phyloP scores from a whole-genome alignment of 1,139 yeast species.

The Blastobotrys capitulatus region DNA sequence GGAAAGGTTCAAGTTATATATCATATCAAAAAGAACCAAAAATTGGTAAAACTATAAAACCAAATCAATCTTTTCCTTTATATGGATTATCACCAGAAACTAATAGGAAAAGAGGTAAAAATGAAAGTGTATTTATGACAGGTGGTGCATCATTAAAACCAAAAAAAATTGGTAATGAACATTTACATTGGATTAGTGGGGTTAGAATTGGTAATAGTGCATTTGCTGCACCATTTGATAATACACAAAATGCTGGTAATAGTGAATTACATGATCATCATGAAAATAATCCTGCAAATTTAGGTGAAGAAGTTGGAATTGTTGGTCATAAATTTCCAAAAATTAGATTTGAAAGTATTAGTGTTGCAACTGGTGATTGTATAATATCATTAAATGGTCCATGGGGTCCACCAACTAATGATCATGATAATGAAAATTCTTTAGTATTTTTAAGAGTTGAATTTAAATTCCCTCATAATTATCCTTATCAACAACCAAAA shows the following conservation, averaged over 20 bases:
- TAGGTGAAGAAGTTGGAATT: conserved; percentile 86
- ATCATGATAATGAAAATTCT: conserved; percentile 37
- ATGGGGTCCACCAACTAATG: conserved; percentile 34
- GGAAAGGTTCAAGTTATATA: conserved; percentile 41
- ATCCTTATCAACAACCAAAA: conserved; percentile 60
- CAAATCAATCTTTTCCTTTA: conserved; percentile 2
- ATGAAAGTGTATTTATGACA: conserved; percentile 10
- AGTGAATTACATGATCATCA: conserved; percentile 26
- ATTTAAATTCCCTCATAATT: conserved; percentile 60
- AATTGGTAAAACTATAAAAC: not conserved
- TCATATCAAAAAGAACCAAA: conserved; percentile 51
- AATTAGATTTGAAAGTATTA: conserved; percentile 76
- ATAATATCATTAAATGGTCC: conserved; percentile 79
- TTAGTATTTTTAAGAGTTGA: conserved; percentile 66
- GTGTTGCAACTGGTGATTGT: conserved; percentile 79
- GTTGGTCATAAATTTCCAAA: conserved; percentile 91
- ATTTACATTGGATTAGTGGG: conserved; percentile 90
- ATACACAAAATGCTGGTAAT: conserved; percentile 12
- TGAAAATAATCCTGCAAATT: conserved; percentile 55
- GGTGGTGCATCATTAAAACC: conserved; percentile 4
- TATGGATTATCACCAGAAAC: conserved; percentile 10
- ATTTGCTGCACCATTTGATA: conserved; percentile 32
- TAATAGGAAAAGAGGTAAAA: not conserved
- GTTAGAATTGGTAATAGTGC: conserved; percentile 66
- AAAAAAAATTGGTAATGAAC: conserved; percentile 28